Base-by-base conservation (phyloP, 257 asterid species). In the Jacaranda mimosifolia region DNA sequence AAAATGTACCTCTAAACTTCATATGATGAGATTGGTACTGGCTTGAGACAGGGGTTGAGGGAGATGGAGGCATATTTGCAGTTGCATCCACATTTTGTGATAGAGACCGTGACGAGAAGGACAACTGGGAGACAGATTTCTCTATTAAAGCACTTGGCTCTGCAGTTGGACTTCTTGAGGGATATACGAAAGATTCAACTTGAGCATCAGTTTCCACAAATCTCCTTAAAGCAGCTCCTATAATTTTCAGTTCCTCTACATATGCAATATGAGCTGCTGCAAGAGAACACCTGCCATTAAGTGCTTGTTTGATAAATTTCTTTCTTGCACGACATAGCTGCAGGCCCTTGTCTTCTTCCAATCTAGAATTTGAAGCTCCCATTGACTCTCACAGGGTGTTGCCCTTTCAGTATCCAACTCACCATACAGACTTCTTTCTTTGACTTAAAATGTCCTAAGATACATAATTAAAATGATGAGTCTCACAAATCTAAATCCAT, bases 291-390 rank as follows among this genome's bases (percentile, higher is more conserved):
- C 99, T 87, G 63, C 97, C 97, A 60, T 96, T 90, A 39, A 96
- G 97, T 64, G 99, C 98, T 80, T 91, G 98, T 81, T 90, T 90
- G 90, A 96, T 91, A 72, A 93, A 89, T 79, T 91, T 93, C 86
- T 93, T 96, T 66, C 99, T 79, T 67, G 94, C 97, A 39, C 97
- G 94, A 79, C 99, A 93, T 60, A 93, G 98, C 85, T 88, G 91
- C 80, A 96, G 86, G 72, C 97, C 91, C 70, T 91, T 91, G 87
- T 91, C 99, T 86, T 96, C 99, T 73, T 91, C 98, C 55, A 82
- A 51, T 82, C 86, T 87, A 49, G 99, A 96, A 81, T 87, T 90
- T 40, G 97, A 82, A 46, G 92, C 95, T 76, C 99, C 99, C 99
- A 96, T 96, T 73, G 68, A 77, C 57, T 65, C 84, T 65, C 43